Conservation (phyloP, 192 early-diverging fungal species). For the Radiomyces spectabilis region DNA sequence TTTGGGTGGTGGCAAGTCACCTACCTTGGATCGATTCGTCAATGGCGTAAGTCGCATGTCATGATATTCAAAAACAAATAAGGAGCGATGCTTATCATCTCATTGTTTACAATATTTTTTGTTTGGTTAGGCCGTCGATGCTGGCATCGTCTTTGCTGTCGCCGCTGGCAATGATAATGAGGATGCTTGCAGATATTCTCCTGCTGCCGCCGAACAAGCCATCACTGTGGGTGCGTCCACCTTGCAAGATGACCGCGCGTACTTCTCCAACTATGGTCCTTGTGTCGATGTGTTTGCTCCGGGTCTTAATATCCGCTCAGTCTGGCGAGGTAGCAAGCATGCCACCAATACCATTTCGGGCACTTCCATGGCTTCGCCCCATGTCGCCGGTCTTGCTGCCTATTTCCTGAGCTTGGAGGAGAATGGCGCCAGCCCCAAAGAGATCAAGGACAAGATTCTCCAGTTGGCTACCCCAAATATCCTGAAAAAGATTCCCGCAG, state of each 20-base stretch:
- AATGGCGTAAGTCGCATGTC: constrained; percentile 30
- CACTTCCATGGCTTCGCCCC: constrained; percentile 55
- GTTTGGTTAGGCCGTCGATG: constrained; percentile 53
- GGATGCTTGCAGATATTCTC: constrained; percentile 85
- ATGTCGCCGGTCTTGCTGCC: constrained; percentile 63
- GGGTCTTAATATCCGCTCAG: constrained; percentile 70
- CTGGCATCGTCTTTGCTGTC: constrained; percentile 76
- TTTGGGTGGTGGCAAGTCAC: constrained; percentile 77
- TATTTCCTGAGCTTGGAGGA: constrained; percentile 34
- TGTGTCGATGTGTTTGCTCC: constrained; percentile 94
- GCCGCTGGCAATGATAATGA: constrained; percentile 85
- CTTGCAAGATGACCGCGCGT: constrained; percentile 66
- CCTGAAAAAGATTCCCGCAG: constrained; percentile 42
- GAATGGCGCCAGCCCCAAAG: constrained; percentile 39
- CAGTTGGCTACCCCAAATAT: constrained; percentile 51
- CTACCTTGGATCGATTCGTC: constrained; percentile 75
- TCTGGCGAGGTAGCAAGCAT: constrained; percentile 38
- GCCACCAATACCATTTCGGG: constrained; percentile 41
- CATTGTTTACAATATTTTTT: too few species aligned
- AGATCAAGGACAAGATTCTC: constrained; percentile 61
- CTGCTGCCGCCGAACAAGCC: constrained; percentile 68
- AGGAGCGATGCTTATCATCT: not conserved
- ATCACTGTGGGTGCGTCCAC: constrained; percentile 86
- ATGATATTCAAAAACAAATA: too few species aligned
- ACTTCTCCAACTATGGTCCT: constrained; percentile 80